Percentiles rank a stretch among this genome's conserved stretches.
Conservation (phyloP, 805 yeast genomes). For the Aciculoconidium aculeatum region DNA sequence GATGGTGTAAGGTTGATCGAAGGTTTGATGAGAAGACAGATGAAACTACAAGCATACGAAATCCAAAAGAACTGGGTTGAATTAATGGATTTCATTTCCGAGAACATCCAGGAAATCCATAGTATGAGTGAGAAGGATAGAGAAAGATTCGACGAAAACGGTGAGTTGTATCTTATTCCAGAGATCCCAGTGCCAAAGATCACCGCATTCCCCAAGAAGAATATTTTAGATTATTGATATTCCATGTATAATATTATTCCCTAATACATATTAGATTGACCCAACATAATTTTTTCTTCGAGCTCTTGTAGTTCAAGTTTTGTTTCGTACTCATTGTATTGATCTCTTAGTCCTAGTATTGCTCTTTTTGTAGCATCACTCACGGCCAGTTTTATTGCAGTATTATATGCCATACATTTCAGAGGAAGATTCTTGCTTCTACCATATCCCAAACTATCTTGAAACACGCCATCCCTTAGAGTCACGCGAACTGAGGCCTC, state of each 20-base stretch:
- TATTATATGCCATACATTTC: constrained; percentile 28
- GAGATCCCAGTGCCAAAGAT: constrained; percentile 70
- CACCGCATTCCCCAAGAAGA: constrained; percentile 53
- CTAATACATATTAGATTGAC: no score
- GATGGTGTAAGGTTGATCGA: constrained; percentile 75
- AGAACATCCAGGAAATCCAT: constrained; percentile 71
- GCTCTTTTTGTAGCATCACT: constrained; percentile 42
- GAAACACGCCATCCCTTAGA: constrained; percentile 40
- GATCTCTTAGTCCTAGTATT: constrained; percentile 28
- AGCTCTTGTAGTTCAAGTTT: no score
- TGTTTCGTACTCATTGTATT: constrained; percentile 23
- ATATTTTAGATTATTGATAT: constrained; percentile 51
- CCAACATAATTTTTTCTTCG: no score
- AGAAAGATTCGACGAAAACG: constrained; percentile 84
- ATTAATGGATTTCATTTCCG: constrained; percentile 48
- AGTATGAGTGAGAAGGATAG: constrained; percentile 78
- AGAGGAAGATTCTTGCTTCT: constrained; percentile 25
- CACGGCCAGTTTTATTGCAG: constrained; percentile 43
- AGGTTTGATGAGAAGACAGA: constrained; percentile 65
- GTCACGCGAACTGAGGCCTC: constrained; percentile 28
- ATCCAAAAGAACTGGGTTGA: constrained; percentile 64
- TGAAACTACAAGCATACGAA: constrained; percentile 75
- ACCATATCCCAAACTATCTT: constrained; percentile 36
- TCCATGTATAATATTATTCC: no score
- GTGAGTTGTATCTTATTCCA: constrained; percentile 70